Base-by-base conservation (phyloP, 2,329 filamentous ascomycete species). In the Aspergillus melleus region DNA sequence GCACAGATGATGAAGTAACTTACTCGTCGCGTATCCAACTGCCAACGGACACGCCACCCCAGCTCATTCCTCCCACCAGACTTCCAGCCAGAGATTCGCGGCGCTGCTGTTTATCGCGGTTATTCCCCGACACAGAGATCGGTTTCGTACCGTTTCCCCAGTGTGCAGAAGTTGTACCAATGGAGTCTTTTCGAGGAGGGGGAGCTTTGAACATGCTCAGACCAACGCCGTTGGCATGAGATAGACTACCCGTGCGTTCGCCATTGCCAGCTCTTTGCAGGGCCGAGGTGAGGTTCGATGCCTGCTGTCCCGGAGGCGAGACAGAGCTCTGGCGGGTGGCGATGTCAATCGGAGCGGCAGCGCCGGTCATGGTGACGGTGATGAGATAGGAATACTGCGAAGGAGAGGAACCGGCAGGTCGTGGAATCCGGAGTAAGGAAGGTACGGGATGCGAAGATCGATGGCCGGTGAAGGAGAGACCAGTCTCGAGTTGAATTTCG, bases 11-110 rank as follows among this genome's bases (percentile, higher is more conserved):
- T 49, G 46, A 36, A 52, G 46, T 58, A 50, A 89, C 94, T 87
- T 87, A 99, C 95, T 99, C 95, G 80, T 99, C 94, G 76, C 91
- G 86, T 77, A 99, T 95, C 83, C 96, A 98, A 72, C 94, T 98
- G 64, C 94, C 94, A 66, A 98, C 91, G 9, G 94, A 98, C 61
- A 96, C 87, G 66, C 93, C 94, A 73, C 94, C 94, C 93, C 94
- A 99, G 78, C 93, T 97, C 88, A 96, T 92, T 69, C 94, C 93
- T 64, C 88, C 90, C 54, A 85, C 80, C 61, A 88, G 77, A 72
- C 86, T 88, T 66, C 86, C 84, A 44, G 84, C 84, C 63, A 84
- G 79, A 73, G 84, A 86, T 74, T 88, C 84, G 66, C 86, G 77
- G 63, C 85, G 78, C 54, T 78, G 79, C 54, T 78, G 79, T 59